These are phyloP conservation scores for Tetrapisispora nanseiensis DNA, from an alignment of 805 yeast genomes.

Conservation along the genomic window DNA sequence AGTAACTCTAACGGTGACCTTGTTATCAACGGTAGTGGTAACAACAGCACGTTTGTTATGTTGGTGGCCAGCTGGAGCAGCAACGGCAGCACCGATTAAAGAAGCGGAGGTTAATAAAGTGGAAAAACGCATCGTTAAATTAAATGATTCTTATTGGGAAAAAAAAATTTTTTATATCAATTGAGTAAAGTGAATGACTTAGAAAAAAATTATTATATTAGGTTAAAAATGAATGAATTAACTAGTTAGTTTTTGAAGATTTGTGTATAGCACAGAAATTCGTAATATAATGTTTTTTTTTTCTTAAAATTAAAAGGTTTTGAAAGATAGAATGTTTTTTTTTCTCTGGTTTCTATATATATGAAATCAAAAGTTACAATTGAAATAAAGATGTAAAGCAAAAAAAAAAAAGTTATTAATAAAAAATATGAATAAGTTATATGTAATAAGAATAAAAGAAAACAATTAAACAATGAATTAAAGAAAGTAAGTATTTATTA, in stretches of 20 bases:
- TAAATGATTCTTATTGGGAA: not conserved
- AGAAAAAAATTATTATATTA: slow-evolving; percentile 4
- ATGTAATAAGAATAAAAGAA: not conserved
- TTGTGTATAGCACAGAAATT: not conserved
- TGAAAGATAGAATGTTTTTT: not conserved
- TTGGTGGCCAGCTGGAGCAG: slow-evolving; percentile 60
- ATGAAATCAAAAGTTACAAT: too few relatives aligned
- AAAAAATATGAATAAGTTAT: too few relatives aligned
- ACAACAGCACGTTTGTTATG: slow-evolving; percentile 42
- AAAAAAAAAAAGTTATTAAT: not conserved
- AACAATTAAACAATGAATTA: too few relatives aligned
- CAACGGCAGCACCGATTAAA: slow-evolving; percentile 39
- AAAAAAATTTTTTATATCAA: not conserved
- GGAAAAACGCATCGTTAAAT: slow-evolving; percentile 39
- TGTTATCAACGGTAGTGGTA: slow-evolving; percentile 41
- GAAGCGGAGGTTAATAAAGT: slow-evolving; percentile 39
- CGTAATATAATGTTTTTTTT: not conserved
- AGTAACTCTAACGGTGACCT: slow-evolving; percentile 30
- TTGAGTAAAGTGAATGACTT: slow-evolving; percentile 6
- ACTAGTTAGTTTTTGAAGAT: slow-evolving; percentile 3
- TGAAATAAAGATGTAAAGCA: not conserved
- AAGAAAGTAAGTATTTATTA: too few relatives aligned
- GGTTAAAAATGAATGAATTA: slow-evolving; percentile 3
- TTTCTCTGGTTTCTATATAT: not conserved
- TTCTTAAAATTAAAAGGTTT: not conserved